Evolutionary conservation across 495 filamentous ascomycete species (phyloP).

Genomic region (Penicillium antarcticum): DNA sequence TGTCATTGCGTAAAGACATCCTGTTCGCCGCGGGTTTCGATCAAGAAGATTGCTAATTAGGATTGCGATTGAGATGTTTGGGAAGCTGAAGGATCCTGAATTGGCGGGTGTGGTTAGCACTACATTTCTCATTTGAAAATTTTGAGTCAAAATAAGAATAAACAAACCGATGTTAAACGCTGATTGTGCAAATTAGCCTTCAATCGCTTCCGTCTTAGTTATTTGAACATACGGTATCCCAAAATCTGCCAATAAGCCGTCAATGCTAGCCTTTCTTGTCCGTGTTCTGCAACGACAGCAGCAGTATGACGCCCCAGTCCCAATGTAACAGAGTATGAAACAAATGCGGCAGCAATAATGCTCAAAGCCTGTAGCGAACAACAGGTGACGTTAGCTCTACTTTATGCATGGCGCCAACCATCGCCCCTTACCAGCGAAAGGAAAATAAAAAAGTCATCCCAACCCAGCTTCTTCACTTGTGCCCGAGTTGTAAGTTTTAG

Average conservation of each 20-base stretch:
- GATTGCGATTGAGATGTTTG: slow-evolving; percentile 25
- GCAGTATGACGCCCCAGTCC: slow-evolving; percentile 23
- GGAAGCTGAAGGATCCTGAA: slow-evolving; percentile 22
- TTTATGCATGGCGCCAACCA: background rate
- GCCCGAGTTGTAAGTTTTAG: slow-evolving; percentile 17
- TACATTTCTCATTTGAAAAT: background rate
- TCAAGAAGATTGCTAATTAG: slow-evolving; percentile 22
- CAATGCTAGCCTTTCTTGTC: slow-evolving; percentile 4
- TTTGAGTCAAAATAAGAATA: background rate
- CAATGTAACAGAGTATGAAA: slow-evolving; percentile 18
- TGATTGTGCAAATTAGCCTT: too few species aligned
- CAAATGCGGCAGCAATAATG: slow-evolving; percentile 19
- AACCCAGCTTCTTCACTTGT: slow-evolving; percentile 6
- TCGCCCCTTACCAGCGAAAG: slow-evolving; percentile 17
- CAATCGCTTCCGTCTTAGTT: too few species aligned
- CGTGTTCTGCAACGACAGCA: slow-evolving; percentile 18
- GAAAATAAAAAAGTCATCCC: slow-evolving; percentile 27
- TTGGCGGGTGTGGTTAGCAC: background rate
- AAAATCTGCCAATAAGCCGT: slow-evolving; percentile 18
- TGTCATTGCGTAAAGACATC: slow-evolving; percentile 15
- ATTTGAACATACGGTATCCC: slow-evolving; percentile 5
- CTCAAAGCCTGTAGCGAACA: slow-evolving; percentile 16
- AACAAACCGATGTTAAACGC: slow-evolving; percentile 16
- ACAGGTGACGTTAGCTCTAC: background rate
- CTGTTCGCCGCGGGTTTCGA: slow-evolving; percentile 15